Conservation (phyloP, 805 yeast genomes). For the Candida qinlingensis region DNA sequence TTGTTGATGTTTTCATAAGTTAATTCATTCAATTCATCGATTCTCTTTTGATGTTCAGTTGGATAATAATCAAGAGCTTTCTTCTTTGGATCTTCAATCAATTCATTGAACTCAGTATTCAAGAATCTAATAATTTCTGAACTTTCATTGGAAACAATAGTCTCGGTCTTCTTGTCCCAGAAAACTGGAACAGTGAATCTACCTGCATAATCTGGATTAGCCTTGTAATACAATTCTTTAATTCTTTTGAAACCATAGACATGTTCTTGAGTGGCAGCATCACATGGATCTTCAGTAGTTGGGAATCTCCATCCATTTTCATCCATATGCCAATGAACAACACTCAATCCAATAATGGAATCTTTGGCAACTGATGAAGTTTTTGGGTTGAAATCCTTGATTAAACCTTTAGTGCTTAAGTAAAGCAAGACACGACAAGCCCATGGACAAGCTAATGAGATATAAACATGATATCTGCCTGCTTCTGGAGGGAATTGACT, state of each 20-base stretch:
- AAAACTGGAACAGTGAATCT: slow-evolving; percentile 90
- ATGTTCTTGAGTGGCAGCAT: slow-evolving; percentile 48
- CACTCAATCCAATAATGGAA: slow-evolving; percentile 57
- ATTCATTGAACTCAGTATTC: slow-evolving; percentile 64
- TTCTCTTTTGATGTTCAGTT: slow-evolving; percentile 40
- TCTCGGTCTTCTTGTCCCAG: slow-evolving; percentile 79
- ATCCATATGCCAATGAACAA: slow-evolving; percentile 91
- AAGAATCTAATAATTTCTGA: slow-evolving; percentile 84
- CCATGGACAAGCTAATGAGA: slow-evolving; percentile 91
- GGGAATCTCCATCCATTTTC: slow-evolving; percentile 85
- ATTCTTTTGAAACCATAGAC: slow-evolving; percentile 54
- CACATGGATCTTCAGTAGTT: slow-evolving; percentile 35
- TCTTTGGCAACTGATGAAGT: slow-evolving; percentile 27
- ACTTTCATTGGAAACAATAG: slow-evolving; percentile 90
- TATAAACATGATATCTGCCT: slow-evolving; percentile 81
- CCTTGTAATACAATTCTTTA: slow-evolving; percentile 68
- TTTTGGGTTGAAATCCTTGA: slow-evolving; percentile 33
- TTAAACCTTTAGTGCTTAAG: slow-evolving; percentile 67
- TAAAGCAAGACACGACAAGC: slow-evolving; percentile 82
- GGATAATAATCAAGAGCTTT: slow-evolving; percentile 63
- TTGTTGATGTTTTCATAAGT: slow-evolving; percentile 81
- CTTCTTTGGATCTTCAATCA: slow-evolving; percentile 41
- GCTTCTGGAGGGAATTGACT: slow-evolving; percentile 68
- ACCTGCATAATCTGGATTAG: slow-evolving; percentile 70
- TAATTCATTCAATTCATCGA: slow-evolving; percentile 79